Evolutionary conservation across 768 basidiomycete genomes (phyloP).

Genomic region (Clavulina sp.): DNA sequence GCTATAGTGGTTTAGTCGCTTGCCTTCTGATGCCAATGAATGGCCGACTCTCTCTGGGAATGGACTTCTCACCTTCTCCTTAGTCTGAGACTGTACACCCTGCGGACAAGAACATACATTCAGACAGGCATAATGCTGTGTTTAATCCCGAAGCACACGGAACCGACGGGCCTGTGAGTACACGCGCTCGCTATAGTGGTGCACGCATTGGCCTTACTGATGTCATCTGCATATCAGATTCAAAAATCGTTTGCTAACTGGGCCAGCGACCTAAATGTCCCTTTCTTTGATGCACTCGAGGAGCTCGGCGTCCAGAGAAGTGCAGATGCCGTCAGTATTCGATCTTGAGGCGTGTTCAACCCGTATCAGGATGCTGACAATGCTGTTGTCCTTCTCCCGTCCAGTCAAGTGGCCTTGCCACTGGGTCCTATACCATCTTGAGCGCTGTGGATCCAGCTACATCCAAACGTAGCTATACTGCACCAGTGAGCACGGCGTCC

Average conservation of each 20-base stretch:
- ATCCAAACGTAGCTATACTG: conserved; percentile 1
- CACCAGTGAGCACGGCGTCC: too few species aligned
- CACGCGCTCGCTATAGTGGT: too few species aligned
- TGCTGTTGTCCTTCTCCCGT: too few species aligned
- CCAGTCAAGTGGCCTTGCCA: too few species aligned
- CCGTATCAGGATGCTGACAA: neutral
- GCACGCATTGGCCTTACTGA: too few species aligned
- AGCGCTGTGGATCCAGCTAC: conserved; percentile 8
- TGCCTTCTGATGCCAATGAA: too few species aligned
- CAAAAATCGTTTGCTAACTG: too few species aligned
- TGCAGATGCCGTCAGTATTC: conserved; percentile 6
- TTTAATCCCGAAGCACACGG: conserved; percentile 7
- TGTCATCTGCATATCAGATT: too few species aligned
- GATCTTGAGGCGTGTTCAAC: neutral
- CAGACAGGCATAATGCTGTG: conserved; percentile 6
- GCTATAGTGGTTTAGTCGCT: neutral
- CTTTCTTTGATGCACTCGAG: conserved; percentile 6
- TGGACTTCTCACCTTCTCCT: conserved; percentile 8
- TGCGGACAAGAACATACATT: neutral
- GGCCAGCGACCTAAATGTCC: conserved; percentile 1
- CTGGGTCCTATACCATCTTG: conserved; percentile 8
- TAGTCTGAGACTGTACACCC: conserved; percentile 9
- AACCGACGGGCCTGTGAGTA: conserved; percentile 5
- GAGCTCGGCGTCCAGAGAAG: conserved; percentile 8
- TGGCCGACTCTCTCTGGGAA: neutral